These are phyloP conservation scores for Senecio squalidus DNA, from an alignment of 140 eudicot species.

Conservation along the genomic window DNA sequence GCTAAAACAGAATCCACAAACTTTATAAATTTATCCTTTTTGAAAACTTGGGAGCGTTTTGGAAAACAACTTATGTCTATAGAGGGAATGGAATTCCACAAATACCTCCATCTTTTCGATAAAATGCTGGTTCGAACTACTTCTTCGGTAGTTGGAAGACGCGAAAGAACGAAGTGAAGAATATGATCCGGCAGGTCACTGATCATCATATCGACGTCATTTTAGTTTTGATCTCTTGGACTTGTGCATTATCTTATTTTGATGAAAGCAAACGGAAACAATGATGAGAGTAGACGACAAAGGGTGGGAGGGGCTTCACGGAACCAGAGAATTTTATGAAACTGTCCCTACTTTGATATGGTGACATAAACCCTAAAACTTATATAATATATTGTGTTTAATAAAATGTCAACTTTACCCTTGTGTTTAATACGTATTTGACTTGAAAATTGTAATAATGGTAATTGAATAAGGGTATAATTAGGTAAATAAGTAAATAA, in stretches of 20 bases:
- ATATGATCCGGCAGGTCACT: conserved; percentile 12
- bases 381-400: no score
- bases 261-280: neutral
- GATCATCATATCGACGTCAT: conserved; percentile 3
- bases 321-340: neutral
- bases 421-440: no score
- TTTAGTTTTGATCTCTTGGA: conserved; percentile 1
- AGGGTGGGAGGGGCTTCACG: no score
- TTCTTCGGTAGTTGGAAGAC: conserved; percentile 20
- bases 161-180: conserved; percentile 16
- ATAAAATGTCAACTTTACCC: no score
- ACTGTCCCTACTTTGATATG: no score
- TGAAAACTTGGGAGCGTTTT: no score
- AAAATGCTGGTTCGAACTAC: no score
- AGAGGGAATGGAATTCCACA: conserved; percentile 12
- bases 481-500: no score
- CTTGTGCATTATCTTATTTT: conserved; percentile 2
- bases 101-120: conserved; percentile 22
- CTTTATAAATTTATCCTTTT: neutral
- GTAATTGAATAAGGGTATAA: no score
- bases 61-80: no score
- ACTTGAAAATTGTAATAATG: no score
- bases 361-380: no score
- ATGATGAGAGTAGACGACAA: neutral
- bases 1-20: neutral